Percentiles rank a stretch among this genome's conserved stretches.
These are phyloP conservation scores for Ceratobasidium sp. DNA, from an alignment of 1,284 basidiomycete species.

Conservation along the genomic window DNA sequence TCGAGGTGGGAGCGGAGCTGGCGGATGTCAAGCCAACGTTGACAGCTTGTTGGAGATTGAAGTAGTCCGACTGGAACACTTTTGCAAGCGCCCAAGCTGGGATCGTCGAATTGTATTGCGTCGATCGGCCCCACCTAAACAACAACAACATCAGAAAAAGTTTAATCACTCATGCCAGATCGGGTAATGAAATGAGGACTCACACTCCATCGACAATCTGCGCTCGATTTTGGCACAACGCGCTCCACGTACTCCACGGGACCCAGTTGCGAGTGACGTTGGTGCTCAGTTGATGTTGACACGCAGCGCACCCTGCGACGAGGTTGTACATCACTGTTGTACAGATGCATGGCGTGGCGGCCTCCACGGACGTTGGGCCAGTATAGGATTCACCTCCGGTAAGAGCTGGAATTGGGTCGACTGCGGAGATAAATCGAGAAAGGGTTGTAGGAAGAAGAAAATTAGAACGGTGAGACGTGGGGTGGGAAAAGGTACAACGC, in stretches of 20 bases:
- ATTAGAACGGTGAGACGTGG: background rate
- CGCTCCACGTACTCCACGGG: conserved; percentile 33
- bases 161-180: too few relatives aligned
- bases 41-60: conserved; percentile 36
- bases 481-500: conserved; percentile 2
- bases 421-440: background rate
- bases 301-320: conserved; percentile 20
- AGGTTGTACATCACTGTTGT: conserved; percentile 14
- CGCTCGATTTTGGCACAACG: conserved; percentile 8
- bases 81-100: conserved; percentile 26
- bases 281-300: conserved; percentile 34
- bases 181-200: too few relatives aligned
- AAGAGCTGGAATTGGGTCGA: conserved; percentile 21
- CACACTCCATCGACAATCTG: conserved; percentile 31
- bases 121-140: conserved; percentile 5
- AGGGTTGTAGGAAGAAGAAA: too few relatives aligned
- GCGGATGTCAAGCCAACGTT: conserved; percentile 29
- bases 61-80: conserved; percentile 29
- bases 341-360: conserved; percentile 36
- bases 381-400: conserved; percentile 34
- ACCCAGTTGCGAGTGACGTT: conserved; percentile 35
- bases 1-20: conserved; percentile 8
- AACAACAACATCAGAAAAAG: background rate
- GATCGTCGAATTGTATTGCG: conserved; percentile 33
- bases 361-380: conserved; percentile 18